Base-by-base conservation (phyloP, 305 asterid genomes). In the Solanum hybrid region DNA sequence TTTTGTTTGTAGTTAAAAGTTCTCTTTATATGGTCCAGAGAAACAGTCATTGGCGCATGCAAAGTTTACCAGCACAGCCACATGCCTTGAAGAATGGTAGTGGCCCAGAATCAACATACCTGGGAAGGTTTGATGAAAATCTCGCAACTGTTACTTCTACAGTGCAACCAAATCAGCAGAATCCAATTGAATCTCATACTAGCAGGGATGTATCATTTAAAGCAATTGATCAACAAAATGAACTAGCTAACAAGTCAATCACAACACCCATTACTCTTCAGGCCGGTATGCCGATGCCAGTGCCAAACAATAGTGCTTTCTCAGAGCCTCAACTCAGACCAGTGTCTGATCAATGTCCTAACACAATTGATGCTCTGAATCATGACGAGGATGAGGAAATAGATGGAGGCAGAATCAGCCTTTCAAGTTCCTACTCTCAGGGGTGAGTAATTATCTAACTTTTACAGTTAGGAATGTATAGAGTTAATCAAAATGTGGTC, bases 321-420 rank as follows among this genome's bases (percentile, higher is more conserved):
- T 91, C 96, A 84, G 93, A 91, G 86, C 34, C 92, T 42, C 93
- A 93, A 66, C 94, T 93, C 78, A 90, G 94, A 88, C 94, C 93
- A 71, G 91, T 93, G 87, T 92, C 96, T n/a, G 95, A 93, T 89
- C 98, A 94, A 36, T 92, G 94, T 86, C 94, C 95, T 4, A 73
- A 79, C 72, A 80, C 91, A 51, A 76, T 88, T 35, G 94, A 92
- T 90, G 87, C 93, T 87, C 80, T 91, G 81, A 93, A 93, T 90
- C 91, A 87, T 84, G 95, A 89, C 42, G 97, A 94, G 45, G 99
- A 95, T 80, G 90, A 93, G 38, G 35, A 94, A 51, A 92, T 97
- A 87, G 99, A 97, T 88, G 99, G 98, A 29, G 99, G 99, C 69
- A 96, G 96, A 86, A 97, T 96, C 91, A 96, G 93, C 94, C 91